Percentiles rank a stretch among this genome's conserved stretches.
phyloP scores from a whole-genome alignment of 768 basidiomycete genomes.

The Xerocomellus intermedius region DNA sequence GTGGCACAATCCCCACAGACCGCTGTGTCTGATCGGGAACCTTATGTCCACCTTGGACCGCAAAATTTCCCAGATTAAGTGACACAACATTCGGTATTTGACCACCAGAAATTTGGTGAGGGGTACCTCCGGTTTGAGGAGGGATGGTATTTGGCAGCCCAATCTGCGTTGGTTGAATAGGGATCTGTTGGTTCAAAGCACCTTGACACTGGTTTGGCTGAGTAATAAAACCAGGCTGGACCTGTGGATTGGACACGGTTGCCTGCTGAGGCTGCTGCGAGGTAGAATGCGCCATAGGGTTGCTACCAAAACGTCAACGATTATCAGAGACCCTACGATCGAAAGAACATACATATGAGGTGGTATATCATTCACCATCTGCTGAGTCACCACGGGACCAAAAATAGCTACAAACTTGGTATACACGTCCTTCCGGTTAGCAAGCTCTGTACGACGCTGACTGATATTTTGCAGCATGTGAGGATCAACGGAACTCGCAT shows the following conservation, averaged over 20 bases:
- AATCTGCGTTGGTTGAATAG: constrained; percentile 33
- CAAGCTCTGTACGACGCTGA: constrained; percentile 21
- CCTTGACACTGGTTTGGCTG: constrained; percentile 19
- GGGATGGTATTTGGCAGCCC: constrained; percentile 33
- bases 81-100: constrained; percentile 35
- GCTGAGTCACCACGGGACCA: constrained; percentile 25
- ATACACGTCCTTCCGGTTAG: constrained; percentile 39
- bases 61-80: constrained; percentile 32
- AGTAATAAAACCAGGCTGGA: constrained; percentile 21
- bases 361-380: constrained; percentile 23
- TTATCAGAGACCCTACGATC: neutral
- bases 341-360: constrained; percentile 35
- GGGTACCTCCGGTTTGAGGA: constrained; percentile 39
- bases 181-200: constrained; percentile 28
- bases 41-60: constrained; percentile 22
- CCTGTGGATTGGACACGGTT: constrained; percentile 12
- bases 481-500: constrained; percentile 18
- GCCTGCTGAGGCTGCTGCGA: constrained; percentile 21
- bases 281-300: constrained; percentile 14
- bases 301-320: constrained; percentile 19
- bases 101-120: constrained; percentile 34
- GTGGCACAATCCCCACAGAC: constrained; percentile 28
- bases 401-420: constrained; percentile 35
- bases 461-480: constrained; percentile 13
- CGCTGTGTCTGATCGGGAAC: constrained; percentile 18